Percentiles rank a stretch among this genome's conserved stretches.
These are phyloP conservation scores for Funneliformis geosporum DNA, from an alignment of 192 early-diverging fungal genomes.

Conservation along the genomic window DNA sequence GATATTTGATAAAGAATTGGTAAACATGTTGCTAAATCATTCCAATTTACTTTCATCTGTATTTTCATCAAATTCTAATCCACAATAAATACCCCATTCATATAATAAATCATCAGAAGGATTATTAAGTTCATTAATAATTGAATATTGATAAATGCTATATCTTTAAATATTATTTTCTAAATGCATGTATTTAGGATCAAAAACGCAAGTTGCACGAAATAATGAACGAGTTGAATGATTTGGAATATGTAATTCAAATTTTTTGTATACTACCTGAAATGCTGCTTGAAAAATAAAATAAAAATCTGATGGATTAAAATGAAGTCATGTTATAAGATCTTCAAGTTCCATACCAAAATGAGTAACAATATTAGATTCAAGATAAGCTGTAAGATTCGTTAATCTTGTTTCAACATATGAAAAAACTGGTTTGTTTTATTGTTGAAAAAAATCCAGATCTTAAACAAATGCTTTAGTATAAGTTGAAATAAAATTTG, in stretches of 20 bases:
- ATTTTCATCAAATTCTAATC: background rate
- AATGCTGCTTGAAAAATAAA: background rate
- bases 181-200: constrained; percentile 5
- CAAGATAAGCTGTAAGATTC: constrained; percentile 14
- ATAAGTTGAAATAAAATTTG: constrained; percentile 21
- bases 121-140: too few relatives aligned
- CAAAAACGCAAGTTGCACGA: background rate
- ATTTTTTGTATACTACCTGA: background rate
- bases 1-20: too few relatives aligned
- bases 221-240: background rate
- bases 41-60: background rate
- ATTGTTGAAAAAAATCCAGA: constrained; percentile 8
- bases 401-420: background rate
- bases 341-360: background rate
- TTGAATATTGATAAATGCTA: background rate
- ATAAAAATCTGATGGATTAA: constrained; percentile 2
- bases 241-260: too few relatives aligned
- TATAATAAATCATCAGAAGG: constrained; percentile 1
- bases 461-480: background rate
- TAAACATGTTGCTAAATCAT: too few relatives aligned
- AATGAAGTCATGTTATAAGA: background rate
- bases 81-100: constrained; percentile 13
- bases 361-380: background rate
- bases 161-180: background rate
- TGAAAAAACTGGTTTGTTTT: constrained; percentile 5